phyloP scores from a whole-genome alignment of 108 stramenopile species.

The Conticribra weissflogii region DNA sequence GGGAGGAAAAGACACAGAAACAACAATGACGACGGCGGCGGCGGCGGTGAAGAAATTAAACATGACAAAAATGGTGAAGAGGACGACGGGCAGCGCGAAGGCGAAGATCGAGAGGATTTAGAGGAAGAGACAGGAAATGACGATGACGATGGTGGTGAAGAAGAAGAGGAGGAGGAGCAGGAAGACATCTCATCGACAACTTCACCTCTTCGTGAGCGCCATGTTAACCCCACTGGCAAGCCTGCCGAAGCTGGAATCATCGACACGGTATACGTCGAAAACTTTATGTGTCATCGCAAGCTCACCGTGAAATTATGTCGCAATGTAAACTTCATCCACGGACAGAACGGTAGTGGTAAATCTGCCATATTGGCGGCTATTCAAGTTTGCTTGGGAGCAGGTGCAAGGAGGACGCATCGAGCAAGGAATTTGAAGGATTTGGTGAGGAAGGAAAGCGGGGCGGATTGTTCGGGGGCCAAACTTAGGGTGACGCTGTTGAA shows the following conservation, averaged over 20 bases:
- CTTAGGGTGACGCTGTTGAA: constrained; percentile 91
- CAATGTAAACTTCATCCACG: constrained; percentile 96
- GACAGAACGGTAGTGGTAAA: constrained; percentile 93
- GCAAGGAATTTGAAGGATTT: constrained; percentile 86
- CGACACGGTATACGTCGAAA: constrained; percentile 79
- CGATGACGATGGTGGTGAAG: constrained; percentile 10
- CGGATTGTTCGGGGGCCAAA: constrained; percentile 63
- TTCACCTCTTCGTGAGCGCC: constrained; percentile 37
- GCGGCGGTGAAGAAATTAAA: constrained; percentile 8
- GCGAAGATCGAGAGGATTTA: neutral
- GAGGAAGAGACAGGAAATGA: constrained; percentile 14
- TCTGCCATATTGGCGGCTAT: constrained; percentile 95
- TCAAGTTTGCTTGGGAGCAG: constrained; percentile 96
- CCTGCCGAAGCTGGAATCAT: constrained; percentile 76
- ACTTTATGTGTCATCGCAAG: constrained; percentile 96
- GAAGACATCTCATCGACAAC: neutral
- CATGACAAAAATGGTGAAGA: constrained; percentile 6
- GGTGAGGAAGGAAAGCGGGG: constrained; percentile 82
- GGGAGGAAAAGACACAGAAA: constrained; percentile 23
- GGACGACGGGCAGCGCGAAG: constrained; percentile 11
- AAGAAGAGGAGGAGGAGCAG: neutral
- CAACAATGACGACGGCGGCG: constrained; percentile 4
- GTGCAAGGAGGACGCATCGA: constrained; percentile 84
- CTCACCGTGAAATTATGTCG: constrained; percentile 68
- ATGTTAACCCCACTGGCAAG: constrained; percentile 45